phyloP scores from a whole-genome alignment of 208 protist genomes.

The Herpetomonas tarakana region DNA sequence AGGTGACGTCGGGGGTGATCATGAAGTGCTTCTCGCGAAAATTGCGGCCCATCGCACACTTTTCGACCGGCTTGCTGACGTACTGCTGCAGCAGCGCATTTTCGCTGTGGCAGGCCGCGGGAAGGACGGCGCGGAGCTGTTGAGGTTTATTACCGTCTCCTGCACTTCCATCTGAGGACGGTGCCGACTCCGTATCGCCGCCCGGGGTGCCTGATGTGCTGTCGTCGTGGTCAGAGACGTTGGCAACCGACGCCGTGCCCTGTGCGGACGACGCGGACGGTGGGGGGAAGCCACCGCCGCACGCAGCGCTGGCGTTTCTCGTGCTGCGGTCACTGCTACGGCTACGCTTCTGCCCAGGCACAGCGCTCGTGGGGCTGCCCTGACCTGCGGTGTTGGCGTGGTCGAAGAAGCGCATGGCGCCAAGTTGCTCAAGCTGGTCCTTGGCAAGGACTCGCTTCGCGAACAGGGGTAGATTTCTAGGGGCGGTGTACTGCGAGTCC shows the following conservation, averaged over 20 bases:
- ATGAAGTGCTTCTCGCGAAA: slow-evolving; percentile 67
- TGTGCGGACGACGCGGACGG: neutral
- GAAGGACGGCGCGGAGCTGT: neutral
- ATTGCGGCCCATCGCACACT: slow-evolving; percentile 34
- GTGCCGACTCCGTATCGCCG: neutral
- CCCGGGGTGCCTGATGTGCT: neutral
- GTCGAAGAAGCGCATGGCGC: neutral
- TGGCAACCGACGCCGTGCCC: neutral
- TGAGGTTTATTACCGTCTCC: too few relatives aligned
- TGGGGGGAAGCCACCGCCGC: neutral
- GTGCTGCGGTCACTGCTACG: neutral
- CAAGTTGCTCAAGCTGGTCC: slow-evolving; percentile 24
- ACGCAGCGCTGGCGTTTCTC: too few relatives aligned
- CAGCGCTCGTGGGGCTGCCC: neutral
- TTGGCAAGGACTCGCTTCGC: slow-evolving; percentile 37
- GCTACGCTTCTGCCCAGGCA: slow-evolving; percentile 5
- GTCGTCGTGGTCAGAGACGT: neutral
- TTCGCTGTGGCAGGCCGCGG: neutral
- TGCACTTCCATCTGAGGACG: too few relatives aligned
- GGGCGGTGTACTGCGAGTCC: slow-evolving; percentile 45
- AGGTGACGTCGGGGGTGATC: slow-evolving; percentile 65
- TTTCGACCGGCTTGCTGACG: neutral
- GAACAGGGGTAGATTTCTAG: slow-evolving; percentile 36
- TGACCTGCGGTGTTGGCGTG: neutral
- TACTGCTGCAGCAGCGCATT: slow-evolving; percentile 5